Evolutionary conservation across 805 yeast genomes (phyloP), one percentile per base, ranked within the genome.

Genomic region (Yamadazyma scolyti): DNA sequence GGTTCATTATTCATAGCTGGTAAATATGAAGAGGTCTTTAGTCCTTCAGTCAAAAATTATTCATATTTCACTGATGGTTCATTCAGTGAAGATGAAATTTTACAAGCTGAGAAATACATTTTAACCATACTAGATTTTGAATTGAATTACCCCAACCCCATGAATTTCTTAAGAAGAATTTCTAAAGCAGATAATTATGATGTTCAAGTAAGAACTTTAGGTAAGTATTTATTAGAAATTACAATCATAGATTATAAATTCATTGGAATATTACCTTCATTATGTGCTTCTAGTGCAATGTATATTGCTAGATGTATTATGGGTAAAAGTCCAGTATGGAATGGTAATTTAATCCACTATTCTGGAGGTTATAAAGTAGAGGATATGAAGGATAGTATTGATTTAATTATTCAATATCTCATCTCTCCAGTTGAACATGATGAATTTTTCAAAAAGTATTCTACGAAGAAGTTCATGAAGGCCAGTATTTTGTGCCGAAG

Each of bases 141-240:
- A 52, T 68, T 88, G 50, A 78, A 82, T 42, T 83, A 82, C 54
- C 95, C 96, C 22, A 85, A 82, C 52, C 96, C 96, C 29, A 78
- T 87, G 81, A 86, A 86, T 58, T 89, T 88, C 51, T 64, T 88
- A 49, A 73, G 96, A 52, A 72, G 96, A 52, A 82, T 87, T 25
- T 84, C 95, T 21, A 86, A 84, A 50, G 95, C 95, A 26, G 96
- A 88, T 57, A 85, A 82, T 50, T 88, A 87, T 57, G 93, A 87
- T 54, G 78, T 82, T 32, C 82, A 78, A 50, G 75, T 88, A 24
- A 75, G 96, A 58, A 83, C 94, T 6, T 65, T 85, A 40, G 96
- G 93, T 16, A 88, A 88, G 54, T 87, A 84, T 55, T 60, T 89
- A 30, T 57, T 89, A 37, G 96, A 89, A 52, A 76, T 83, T 28